Base-by-base conservation (phyloP, 768 basidiomycete species). In the Phaeotremella fagi region DNA sequence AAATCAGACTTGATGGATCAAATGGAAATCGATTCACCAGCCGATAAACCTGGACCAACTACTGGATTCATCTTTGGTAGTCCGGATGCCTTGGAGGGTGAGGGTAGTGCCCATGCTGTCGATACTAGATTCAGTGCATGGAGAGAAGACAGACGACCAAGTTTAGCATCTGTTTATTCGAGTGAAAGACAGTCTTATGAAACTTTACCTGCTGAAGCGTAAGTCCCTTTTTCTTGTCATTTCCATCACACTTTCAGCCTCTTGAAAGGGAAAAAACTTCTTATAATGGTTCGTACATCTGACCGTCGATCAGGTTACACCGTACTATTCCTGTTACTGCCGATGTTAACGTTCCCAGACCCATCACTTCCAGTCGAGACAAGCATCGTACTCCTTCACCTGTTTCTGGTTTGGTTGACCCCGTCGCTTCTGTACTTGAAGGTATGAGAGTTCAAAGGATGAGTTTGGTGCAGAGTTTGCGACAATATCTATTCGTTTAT, bases 391-490 rank as follows among this genome's bases (percentile, higher is more conserved):
- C 43, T 3, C 68, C 89, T 3, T 79, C 79, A 16, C 76, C 78
- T 41, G 74, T 88, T 55, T 83, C 82, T 38, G 77, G 79, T 29
- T 83, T 85, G 57, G 79, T 49, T 29, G 85, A 89, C 43, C 94
- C 94, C 2, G 81, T 95, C 35, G 83, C 80, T 71, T 80, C 83
- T 50, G 81, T 95, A 0, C 79, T 97, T 46, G 89, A 92, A 75
- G 88, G 91, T 69, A 90, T 98, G 85, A 81, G 94, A 41, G 85
- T 92, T 73, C 92, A 97, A 76, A 79, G 94, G 49, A 98, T 98
- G 94, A 90, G 88, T 66, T 75, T 95, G 57, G 94, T 92, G 70
- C 92, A 94, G 78, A 94, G 87, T 72, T 76, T 92, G 68, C 78
- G 91, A 53, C 94, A 98, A 76, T 98, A 92, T 67, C 85, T 92